Evolutionary conservation across 108 stramenopile genomes (phyloP), one percentile per base, ranked within the genome.

Genomic region (Cylindrotheca fusiformis): DNA sequence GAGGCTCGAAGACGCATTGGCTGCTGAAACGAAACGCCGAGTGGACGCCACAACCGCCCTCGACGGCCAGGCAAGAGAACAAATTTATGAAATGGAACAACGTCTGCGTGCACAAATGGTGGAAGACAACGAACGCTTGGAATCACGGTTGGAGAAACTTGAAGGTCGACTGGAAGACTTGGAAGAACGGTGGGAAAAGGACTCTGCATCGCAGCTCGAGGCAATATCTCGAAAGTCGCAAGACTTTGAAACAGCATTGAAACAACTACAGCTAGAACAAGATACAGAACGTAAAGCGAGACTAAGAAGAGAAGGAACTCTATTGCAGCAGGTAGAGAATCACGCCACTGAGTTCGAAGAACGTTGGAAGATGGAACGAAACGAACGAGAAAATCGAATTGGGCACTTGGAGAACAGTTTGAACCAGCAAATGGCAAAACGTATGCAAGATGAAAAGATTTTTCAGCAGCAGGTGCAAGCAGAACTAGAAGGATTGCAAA

Each of bases 321-420:
- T 98, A 32, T 58, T 93, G 59, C 90, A 91, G 65, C 96, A 95
- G 68, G 82, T 97, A 53, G 85, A 87, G 49, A 81, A 86, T 51
- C 95, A 96, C 64, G 83, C 89, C 47, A 63, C 76, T 56, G 78
- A 81, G 5, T 87, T 85, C 33, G 71, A 79, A 19, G 58, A 64
- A 2, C 54, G 71, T 19, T 91, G 95, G 73, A 79, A 82, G 25
- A 56, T 70, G 27, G 93, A 96, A 59, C 79, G 80, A 20, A 58
- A 81, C 12, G 84, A 90, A 22, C 79, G 95, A 21, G 82, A 91
- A 10, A 66, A 84, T 45, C 76, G 70, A 28, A 54, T 93, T 4
- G 65, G 72, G 5, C 77, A 82, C 26, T 69, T 97, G 56, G 77
- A 80, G 56, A 48, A 73, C 8, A 76, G 75, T 49, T 80, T 95